These are phyloP conservation scores for Phyllosticta ampelicida DNA, from an alignment of 2,329 filamentous ascomycete genomes.

Conservation along the genomic window DNA sequence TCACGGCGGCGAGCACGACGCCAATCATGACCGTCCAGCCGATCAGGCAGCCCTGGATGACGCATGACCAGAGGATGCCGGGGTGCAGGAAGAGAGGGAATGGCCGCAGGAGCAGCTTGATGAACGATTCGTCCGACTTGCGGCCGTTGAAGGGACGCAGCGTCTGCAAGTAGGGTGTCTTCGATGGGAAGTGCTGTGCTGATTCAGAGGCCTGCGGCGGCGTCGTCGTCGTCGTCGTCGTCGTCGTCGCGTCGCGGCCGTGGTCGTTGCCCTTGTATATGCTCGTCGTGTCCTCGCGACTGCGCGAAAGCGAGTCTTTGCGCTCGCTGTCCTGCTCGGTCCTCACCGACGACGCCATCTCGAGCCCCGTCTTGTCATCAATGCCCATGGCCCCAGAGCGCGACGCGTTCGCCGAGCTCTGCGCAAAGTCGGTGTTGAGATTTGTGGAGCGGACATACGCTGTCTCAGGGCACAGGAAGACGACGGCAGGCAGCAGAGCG, in stretches of 20 bases:
- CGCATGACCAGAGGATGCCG: slow-evolving; percentile 67
- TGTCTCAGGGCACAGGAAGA: slow-evolving; percentile 78
- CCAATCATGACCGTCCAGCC: slow-evolving; percentile 94
- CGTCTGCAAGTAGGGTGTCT: slow-evolving; percentile 47
- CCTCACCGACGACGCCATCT: slow-evolving; percentile 1
- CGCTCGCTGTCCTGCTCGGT: not conserved
- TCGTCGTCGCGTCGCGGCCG: not conserved
- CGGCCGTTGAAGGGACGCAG: slow-evolving; percentile 68
- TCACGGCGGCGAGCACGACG: slow-evolving; percentile 70
- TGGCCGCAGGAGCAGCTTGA: slow-evolving; percentile 55
- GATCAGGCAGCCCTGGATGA: slow-evolving; percentile 83
- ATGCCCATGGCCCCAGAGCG: not conserved
- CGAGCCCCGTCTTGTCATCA: not conserved
- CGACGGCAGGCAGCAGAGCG: slow-evolving; percentile 55
- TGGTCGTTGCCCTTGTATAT: not conserved
- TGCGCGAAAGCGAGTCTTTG: not conserved
- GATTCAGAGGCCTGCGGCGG: not conserved
- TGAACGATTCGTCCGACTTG: slow-evolving; percentile 67
- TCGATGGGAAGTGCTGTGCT: slow-evolving; percentile 24
- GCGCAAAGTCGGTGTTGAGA: slow-evolving; percentile 40
- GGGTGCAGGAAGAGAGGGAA: slow-evolving; percentile 77
- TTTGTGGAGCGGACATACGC: slow-evolving; percentile 57
- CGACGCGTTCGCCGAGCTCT: not conserved
- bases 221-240: not conserved
- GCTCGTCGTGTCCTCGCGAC: not conserved